Conservation (phyloP, 345 rosid species). For the Capsella bursapastoris region DNA sequence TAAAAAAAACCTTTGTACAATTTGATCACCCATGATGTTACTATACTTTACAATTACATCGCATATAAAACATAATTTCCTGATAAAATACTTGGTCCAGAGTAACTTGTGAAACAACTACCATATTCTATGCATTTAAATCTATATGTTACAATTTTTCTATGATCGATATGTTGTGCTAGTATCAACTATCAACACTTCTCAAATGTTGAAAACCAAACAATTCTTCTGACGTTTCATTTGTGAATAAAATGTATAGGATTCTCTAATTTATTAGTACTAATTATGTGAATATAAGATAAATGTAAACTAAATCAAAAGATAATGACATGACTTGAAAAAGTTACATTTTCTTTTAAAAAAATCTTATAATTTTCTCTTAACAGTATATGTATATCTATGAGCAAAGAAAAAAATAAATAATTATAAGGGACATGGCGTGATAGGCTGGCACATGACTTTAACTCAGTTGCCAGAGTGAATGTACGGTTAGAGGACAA, state of each 20-base stretch:
- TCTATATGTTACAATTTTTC: not conserved
- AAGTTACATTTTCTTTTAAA: not conserved
- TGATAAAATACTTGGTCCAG: not conserved
- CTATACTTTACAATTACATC: too few species aligned
- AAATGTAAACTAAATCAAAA: not conserved
- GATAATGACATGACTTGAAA: not conserved
- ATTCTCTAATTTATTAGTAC: not conserved
- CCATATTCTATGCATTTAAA: not conserved
- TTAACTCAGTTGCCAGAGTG: conserved; percentile 33
- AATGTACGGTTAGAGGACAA: conserved; percentile 47
- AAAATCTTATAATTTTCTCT: too few species aligned
- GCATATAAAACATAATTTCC: too few species aligned
- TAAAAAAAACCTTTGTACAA: not conserved
- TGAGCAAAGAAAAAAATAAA: not conserved
- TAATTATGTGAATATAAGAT: not conserved
- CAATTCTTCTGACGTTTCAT: not conserved
- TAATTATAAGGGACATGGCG: not conserved
- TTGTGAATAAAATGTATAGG: not conserved
- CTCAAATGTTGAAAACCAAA: not conserved
- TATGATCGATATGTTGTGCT: not conserved
- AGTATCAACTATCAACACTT: not conserved
- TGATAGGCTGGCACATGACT: conserved; percentile 43
- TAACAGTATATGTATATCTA: not conserved
- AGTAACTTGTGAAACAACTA: not conserved
- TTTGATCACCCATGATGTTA: not conserved